Percentiles rank a stretch among this genome's conserved stretches.
phyloP scores from a whole-genome alignment of 2,329 filamentous ascomycete species.

The Penicillium polonicum region DNA sequence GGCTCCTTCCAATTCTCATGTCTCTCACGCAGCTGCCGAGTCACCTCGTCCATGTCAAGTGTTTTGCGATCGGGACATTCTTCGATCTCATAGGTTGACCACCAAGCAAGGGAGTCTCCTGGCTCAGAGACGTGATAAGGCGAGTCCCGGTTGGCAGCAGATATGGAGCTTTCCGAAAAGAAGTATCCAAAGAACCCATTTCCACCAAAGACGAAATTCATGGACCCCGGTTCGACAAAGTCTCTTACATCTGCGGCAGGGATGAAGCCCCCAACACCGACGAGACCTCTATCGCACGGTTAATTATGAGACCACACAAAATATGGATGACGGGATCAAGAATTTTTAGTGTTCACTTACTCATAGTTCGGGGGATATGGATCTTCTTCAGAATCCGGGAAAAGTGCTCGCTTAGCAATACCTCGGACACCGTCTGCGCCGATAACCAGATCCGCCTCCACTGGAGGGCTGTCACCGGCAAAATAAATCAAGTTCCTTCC shows the following conservation, averaged over 20 bases:
- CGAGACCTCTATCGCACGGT: constrained; percentile 34
- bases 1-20: constrained; percentile 50
- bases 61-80: constrained; percentile 33
- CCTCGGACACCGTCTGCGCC: constrained; percentile 46
- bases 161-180: constrained; percentile 29
- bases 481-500: constrained; percentile 35
- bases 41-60: constrained; percentile 33
- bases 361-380: constrained; percentile 43
- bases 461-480: constrained; percentile 32
- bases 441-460: constrained; percentile 44
- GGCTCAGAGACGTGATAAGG: constrained; percentile 29
- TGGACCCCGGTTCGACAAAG: constrained; percentile 37
- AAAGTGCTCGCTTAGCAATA: constrained; percentile 37
- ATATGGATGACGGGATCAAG: not conserved
- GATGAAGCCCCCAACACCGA: constrained; percentile 50
- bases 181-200: constrained; percentile 55
- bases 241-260: constrained; percentile 28
- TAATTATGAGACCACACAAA: not conserved
- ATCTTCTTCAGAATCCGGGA: constrained; percentile 33
- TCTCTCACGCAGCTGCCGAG: constrained; percentile 39
- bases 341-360: constrained; percentile 23
- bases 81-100: constrained; percentile 45
- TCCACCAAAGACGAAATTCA: constrained; percentile 48
- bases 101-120: constrained; percentile 43
- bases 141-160: constrained; percentile 25